A percentile compares a stretch with the other conserved stretches of the same genome.
Evolutionary conservation across 331 rosid genomes (phyloP).

Genomic region (Erythrophleum ivorense): DNA sequence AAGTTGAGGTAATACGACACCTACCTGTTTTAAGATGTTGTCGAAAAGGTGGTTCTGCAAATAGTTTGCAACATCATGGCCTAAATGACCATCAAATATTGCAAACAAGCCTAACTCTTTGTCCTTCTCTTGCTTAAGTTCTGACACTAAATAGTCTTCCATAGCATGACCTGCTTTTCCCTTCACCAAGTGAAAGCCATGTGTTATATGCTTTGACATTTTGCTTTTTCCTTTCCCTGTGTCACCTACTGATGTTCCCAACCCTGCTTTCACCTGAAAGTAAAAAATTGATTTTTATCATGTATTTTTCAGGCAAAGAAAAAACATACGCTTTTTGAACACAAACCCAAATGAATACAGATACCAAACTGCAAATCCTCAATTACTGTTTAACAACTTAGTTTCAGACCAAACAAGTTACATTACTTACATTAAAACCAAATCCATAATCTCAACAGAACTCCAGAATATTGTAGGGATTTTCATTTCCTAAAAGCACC

Average conservation of each 20-base stretch:
- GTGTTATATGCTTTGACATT: constrained; percentile 47
- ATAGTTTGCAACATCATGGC: constrained; percentile 68
- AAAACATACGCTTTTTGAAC: neutral
- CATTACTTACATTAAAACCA: neutral
- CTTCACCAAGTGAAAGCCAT: constrained; percentile 69
- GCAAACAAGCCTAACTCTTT: constrained; percentile 68
- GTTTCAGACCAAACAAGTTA: neutral
- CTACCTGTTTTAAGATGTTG: constrained; percentile 62
- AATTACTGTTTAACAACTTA: neutral
- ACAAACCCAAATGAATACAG: constrained; percentile 1
- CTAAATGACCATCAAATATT: constrained; percentile 78
- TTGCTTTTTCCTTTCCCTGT: constrained; percentile 69
- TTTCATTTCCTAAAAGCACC: constrained; percentile 19
- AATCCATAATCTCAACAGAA: too few species aligned
- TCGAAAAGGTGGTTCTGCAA: constrained; percentile 65
- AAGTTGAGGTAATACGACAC: too few species aligned
- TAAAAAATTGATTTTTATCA: neutral
- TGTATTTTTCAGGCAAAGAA: neutral
- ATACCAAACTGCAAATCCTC: constrained; percentile 1
- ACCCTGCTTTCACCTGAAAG: constrained; percentile 62
- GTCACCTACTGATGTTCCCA: constrained; percentile 52
- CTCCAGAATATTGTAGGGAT: neutral
- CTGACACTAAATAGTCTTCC: constrained; percentile 71
- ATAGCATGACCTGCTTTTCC: constrained; percentile 69
- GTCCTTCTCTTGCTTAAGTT: constrained; percentile 56